A percentile compares a stretch with the other conserved stretches of the same genome.
These are phyloP conservation scores for Dillenia suffruticosa DNA, from an alignment of 164 flowering plant species.

Conservation along the genomic window DNA sequence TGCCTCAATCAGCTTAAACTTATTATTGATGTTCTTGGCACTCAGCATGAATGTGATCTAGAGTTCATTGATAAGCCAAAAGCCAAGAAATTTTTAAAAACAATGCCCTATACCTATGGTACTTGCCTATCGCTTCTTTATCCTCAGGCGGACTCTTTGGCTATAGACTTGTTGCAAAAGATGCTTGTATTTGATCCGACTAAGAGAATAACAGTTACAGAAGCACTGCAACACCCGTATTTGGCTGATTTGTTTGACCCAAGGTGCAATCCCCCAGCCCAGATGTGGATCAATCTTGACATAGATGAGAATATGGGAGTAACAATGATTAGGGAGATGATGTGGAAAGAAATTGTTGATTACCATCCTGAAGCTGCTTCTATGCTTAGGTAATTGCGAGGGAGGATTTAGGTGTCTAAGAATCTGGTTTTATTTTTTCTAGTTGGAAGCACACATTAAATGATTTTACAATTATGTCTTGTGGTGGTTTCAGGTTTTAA, in stretches of 20 bases:
- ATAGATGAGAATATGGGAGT: constrained; percentile 17
- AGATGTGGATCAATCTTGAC: constrained; percentile 11
- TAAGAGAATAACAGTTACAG: constrained; percentile 39
- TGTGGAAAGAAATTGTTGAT: constrained; percentile 20
- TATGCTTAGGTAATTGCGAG: neutral
- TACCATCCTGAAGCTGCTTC: constrained; percentile 23
- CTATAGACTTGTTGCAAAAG: constrained; percentile 26
- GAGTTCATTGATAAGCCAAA: constrained; percentile 19
- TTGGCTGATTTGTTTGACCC: constrained; percentile 22
- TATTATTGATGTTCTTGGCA: constrained; percentile 20
- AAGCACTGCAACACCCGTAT: constrained; percentile 30
- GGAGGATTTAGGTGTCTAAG: too few species aligned
- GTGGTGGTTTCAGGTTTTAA: too few species aligned
- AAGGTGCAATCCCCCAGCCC: constrained; percentile 18
- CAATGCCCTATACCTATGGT: constrained; percentile 13
- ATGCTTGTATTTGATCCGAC: constrained; percentile 47
- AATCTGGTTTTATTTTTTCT: too few species aligned
- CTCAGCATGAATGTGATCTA: constrained; percentile 17
- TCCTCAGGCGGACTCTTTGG: constrained; percentile 24
- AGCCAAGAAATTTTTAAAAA: constrained; percentile 14
- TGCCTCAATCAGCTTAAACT: constrained; percentile 26
- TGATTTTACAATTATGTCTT: too few species aligned
- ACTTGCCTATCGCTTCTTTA: constrained; percentile 11
- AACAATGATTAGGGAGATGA: constrained; percentile 22
- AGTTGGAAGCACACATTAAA: too few species aligned